Conservation (phyloP, 306 rosid genomes). For the Acacia crassicarpa region DNA sequence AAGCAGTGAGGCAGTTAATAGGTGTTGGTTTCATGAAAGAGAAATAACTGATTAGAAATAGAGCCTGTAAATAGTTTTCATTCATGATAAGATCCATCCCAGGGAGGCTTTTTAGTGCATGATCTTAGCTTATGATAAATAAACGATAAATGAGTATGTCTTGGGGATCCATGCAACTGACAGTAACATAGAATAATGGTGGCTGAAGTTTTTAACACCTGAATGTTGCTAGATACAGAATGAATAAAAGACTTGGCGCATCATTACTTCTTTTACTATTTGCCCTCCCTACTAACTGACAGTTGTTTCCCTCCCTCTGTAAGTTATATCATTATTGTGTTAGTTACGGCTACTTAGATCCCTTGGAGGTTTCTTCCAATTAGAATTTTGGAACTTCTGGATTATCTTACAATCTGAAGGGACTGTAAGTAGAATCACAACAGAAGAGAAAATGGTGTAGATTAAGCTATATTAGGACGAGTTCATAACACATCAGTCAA, state of each 20-base stretch:
- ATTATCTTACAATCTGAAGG: neutral
- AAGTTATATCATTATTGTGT: neutral
- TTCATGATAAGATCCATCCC: neutral
- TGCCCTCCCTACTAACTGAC: neutral
- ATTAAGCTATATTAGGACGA: neutral
- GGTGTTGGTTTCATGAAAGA: neutral
- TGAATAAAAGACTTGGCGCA: neutral
- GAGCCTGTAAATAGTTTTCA: neutral
- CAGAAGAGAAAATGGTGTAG: neutral
- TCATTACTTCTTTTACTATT: neutral
- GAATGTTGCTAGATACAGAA: neutral
- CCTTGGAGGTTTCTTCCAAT: neutral
- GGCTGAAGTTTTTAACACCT: neutral
- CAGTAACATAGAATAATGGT: neutral
- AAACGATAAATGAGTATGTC: neutral
- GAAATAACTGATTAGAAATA: neutral
- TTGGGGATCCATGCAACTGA: neutral
- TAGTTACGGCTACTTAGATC: neutral
- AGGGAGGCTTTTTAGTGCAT: neutral
- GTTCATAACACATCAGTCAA: neutral
- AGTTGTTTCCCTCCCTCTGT: neutral
- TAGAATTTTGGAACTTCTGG: neutral
- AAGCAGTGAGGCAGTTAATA: neutral
- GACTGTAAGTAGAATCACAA: neutral
- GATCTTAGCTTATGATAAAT: neutral